A percentile compares a stretch with the other conserved stretches of the same genome.
phyloP scores from a whole-genome alignment of 192 early-diverging fungal genomes.

The Coemansia asiatica region DNA sequence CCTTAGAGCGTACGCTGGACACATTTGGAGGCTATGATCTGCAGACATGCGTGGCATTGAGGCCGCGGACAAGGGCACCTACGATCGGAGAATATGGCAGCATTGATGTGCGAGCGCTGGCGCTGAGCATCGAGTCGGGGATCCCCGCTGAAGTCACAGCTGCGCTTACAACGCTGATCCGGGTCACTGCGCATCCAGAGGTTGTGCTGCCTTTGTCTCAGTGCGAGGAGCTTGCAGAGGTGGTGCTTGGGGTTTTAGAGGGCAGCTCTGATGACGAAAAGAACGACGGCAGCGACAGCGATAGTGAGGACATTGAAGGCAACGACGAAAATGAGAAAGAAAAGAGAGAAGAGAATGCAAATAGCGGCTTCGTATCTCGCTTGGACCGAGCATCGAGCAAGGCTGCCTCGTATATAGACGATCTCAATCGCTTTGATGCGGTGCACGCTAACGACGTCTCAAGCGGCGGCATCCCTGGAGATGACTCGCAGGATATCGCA shows the following conservation, averaged over 20 bases:
- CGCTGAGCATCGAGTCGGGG: conserved; percentile 76
- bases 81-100: conserved; percentile 54
- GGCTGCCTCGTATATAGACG: conserved; percentile 26
- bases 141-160: conserved; percentile 72
- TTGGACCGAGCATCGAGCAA: not conserved
- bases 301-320: not conserved
- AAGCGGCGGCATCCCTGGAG: conserved; percentile 34
- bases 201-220: conserved; percentile 55
- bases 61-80: conserved; percentile 56
- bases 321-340: not conserved
- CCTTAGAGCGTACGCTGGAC: conserved; percentile 63
- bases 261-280: conserved; percentile 16
- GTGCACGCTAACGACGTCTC: conserved; percentile 15
- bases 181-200: conserved; percentile 58
- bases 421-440: conserved; percentile 25
- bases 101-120: conserved; percentile 73
- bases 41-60: conserved; percentile 58
- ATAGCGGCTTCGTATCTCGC: not conserved
- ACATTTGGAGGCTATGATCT: conserved; percentile 78
- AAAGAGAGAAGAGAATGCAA: not conserved
- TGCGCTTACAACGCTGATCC: conserved; percentile 71
- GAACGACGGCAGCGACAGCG: not conserved
- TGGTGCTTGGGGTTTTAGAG: conserved; percentile 62
- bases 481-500: conserved; percentile 43
- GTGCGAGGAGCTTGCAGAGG: conserved; percentile 70